Evolutionary conservation across 352 stramenopile species (phyloP).

Genomic region (Pythium coloratum): DNA sequence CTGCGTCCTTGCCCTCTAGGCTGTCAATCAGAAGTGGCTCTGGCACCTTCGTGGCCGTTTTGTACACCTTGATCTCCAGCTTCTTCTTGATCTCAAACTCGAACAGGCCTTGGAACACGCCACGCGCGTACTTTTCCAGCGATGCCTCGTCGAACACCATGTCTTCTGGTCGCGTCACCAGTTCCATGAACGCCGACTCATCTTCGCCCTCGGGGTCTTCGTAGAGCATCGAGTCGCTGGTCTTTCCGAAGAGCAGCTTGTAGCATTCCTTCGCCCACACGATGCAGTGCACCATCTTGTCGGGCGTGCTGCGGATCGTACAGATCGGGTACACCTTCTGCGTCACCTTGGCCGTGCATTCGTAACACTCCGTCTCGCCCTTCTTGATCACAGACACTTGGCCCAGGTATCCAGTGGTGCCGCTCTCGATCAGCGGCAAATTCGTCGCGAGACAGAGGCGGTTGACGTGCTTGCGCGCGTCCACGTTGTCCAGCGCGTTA

Average conservation of each 20-base stretch:
- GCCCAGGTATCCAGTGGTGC: slow-evolving; percentile 98
- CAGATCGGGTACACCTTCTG: slow-evolving; percentile 99
- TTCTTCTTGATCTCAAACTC: slow-evolving; percentile 96
- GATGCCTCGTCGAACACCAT: slow-evolving; percentile 43
- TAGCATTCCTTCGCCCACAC: slow-evolving; percentile 97
- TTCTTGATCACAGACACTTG: slow-evolving; percentile 98
- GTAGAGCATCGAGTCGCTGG: slow-evolving; percentile 95
- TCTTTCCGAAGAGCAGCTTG: slow-evolving; percentile 87
- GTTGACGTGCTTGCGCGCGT: slow-evolving; percentile 98
- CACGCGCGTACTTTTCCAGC: slow-evolving; percentile 64
- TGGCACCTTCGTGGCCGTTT: slow-evolving; percentile 91
- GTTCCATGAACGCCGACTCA: slow-evolving; percentile 83
- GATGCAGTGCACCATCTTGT: slow-evolving; percentile 99
- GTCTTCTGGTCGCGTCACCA: slow-evolving; percentile 48
- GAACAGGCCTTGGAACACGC: slow-evolving; percentile 92
- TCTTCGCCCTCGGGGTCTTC: slow-evolving; percentile 80
- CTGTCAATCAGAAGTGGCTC: slow-evolving; percentile 69
- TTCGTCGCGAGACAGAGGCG: slow-evolving; percentile 94
- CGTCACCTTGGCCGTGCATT: slow-evolving; percentile 95
- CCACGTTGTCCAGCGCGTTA: slow-evolving; percentile 99
- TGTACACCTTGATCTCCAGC: slow-evolving; percentile 96
- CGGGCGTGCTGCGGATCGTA: slow-evolving; percentile 98
- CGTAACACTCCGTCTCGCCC: slow-evolving; percentile 97
- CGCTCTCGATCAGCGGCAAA: slow-evolving; percentile 94
- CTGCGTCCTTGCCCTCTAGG: slow-evolving; percentile 15